A percentile compares a stretch with the other conserved stretches of the same genome.
phyloP scores from a whole-genome alignment of 495 filamentous ascomycete genomes.

The Penicillium paradoxum region DNA sequence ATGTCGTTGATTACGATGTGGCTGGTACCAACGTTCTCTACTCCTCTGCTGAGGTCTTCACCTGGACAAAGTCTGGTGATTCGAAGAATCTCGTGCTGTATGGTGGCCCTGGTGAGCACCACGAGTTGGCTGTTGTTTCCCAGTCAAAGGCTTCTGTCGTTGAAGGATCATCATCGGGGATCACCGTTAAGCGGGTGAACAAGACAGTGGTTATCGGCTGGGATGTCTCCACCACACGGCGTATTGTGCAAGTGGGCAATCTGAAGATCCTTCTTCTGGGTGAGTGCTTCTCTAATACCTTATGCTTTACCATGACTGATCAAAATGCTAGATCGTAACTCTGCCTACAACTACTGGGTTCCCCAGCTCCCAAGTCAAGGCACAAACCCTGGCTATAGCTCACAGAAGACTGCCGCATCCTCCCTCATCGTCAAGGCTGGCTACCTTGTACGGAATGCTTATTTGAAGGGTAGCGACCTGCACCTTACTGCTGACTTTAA shows the following conservation, averaged over 20 bases:
- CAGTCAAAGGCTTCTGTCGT: slow-evolving; percentile 37
- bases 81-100: slow-evolving; percentile 65
- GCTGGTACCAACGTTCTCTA: slow-evolving; percentile 61
- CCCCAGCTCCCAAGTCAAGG: slow-evolving; percentile 44
- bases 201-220: slow-evolving; percentile 53
- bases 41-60: slow-evolving; percentile 72
- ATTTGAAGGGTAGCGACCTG: slow-evolving; percentile 45
- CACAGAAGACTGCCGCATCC: slow-evolving; percentile 34
- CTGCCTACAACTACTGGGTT: slow-evolving; percentile 74
- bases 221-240: slow-evolving; percentile 45
- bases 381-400: slow-evolving; percentile 33
- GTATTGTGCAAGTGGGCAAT: slow-evolving; percentile 51
- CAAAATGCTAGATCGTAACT: slow-evolving; percentile 50
- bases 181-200: slow-evolving; percentile 39
- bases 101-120: slow-evolving; percentile 61
- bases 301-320: not conserved
- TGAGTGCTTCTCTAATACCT: slow-evolving; percentile 12
- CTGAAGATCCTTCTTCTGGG: slow-evolving; percentile 53
- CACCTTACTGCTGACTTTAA: slow-evolving; percentile 69
- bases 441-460: slow-evolving; percentile 67
- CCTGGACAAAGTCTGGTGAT: slow-evolving; percentile 57
- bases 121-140: slow-evolving; percentile 58
- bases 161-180: slow-evolving; percentile 41
- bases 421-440: slow-evolving; percentile 65
- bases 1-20: slow-evolving; percentile 70